phyloP scores from a whole-genome alignment of 352 stramenopile species.

The Globisporangium nagaii region DNA sequence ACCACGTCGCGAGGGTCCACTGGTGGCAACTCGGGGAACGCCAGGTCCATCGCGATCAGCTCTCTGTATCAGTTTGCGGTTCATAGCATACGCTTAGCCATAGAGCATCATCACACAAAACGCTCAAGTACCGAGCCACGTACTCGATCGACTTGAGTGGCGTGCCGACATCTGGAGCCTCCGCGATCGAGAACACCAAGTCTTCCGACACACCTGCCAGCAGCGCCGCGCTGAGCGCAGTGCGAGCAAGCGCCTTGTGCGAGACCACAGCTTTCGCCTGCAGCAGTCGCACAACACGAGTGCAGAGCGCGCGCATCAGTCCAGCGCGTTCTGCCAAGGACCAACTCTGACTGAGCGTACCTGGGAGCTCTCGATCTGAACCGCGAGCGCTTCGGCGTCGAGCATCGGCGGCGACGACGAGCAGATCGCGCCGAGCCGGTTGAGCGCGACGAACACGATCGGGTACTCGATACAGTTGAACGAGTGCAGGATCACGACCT shows the following conservation, averaged over 20 bases:
- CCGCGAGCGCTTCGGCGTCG: slow-evolving; percentile 23
- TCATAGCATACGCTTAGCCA: background rate
- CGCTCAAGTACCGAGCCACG: too few species aligned
- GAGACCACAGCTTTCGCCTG: slow-evolving; percentile 28
- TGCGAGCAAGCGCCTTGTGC: slow-evolving; percentile 22
- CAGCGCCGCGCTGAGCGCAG: slow-evolving; percentile 23
- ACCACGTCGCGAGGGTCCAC: slow-evolving; percentile 14
- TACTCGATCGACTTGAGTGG: slow-evolving; percentile 33
- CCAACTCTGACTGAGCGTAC: too few species aligned
- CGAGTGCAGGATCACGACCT: slow-evolving; percentile 44
- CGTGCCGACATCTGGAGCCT: slow-evolving; percentile 3
- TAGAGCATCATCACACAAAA: background rate
- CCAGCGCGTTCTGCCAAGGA: too few species aligned
- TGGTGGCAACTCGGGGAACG: background rate
- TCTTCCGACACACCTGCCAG: too few species aligned
- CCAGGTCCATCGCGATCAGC: slow-evolving; percentile 11
- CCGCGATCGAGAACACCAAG: slow-evolving; percentile 26
- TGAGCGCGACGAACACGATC: slow-evolving; percentile 37
- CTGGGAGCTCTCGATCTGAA: slow-evolving; percentile 31
- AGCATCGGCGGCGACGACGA: slow-evolving; percentile 35
- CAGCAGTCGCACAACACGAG: too few species aligned
- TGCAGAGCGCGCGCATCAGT: too few species aligned
- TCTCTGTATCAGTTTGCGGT: slow-evolving; percentile 26
- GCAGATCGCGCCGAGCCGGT: slow-evolving; percentile 30
- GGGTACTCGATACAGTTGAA: slow-evolving; percentile 57